phyloP scores from a whole-genome alignment of 2,329 filamentous ascomycete genomes.

The Colletotrichum horii region DNA sequence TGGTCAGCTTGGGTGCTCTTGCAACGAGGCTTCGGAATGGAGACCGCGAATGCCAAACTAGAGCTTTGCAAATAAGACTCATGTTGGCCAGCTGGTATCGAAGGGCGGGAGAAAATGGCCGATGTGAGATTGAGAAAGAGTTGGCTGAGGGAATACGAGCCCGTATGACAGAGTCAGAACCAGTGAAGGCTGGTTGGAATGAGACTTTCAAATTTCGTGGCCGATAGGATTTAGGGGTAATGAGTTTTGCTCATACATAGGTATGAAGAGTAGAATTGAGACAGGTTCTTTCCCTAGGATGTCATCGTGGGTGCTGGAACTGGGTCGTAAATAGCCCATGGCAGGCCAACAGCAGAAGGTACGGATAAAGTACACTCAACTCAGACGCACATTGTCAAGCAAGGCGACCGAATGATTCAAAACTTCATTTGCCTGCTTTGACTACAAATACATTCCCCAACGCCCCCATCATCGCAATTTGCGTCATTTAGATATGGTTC shows the following conservation, averaged over 20 bases:
- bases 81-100: neutral
- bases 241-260: too few relatives aligned
- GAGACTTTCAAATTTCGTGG: neutral
- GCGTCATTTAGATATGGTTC: neutral
- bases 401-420: neutral
- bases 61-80: neutral
- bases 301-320: too few relatives aligned
- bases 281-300: too few relatives aligned
- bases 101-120: neutral
- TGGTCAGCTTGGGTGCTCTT: neutral
- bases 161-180: neutral
- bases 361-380: neutral
- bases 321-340: neutral
- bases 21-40: neutral
- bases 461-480: neutral
- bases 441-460: neutral
- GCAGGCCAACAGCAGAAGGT: neutral
- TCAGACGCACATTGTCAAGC: fast-evolving
- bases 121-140: neutral
- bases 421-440: constrained; percentile 6
- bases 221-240: too few relatives aligned
- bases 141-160: neutral
- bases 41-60: neutral
- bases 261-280: too few relatives aligned
- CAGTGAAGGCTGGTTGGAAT: neutral